Percentiles rank a stretch among this genome's conserved stretches.
Conservation (phyloP, 768 basidiomycete species). For the Lactarius hatsudake region DNA sequence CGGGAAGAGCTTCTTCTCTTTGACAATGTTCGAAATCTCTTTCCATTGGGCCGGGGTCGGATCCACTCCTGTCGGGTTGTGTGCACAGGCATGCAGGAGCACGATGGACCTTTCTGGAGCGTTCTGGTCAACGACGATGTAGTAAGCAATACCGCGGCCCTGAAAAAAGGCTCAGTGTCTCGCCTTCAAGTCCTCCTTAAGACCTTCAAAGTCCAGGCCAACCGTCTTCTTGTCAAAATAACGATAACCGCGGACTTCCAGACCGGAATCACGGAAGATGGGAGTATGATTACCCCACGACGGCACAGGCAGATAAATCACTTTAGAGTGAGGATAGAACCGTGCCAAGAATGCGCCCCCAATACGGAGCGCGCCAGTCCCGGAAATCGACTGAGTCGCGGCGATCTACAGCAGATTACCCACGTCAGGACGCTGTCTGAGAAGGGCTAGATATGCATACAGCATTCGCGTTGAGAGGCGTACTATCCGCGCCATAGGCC, state of each 20-base stretch:
- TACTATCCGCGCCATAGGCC: slow-evolving; percentile 84
- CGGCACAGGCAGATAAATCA: slow-evolving; percentile 87
- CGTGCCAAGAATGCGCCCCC: slow-evolving; percentile 89
- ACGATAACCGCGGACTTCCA: slow-evolving; percentile 88
- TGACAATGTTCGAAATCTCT: slow-evolving; percentile 81
- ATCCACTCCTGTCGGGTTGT: slow-evolving; percentile 99
- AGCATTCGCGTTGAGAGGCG: slow-evolving; percentile 64
- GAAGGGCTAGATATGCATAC: slow-evolving; percentile 43
- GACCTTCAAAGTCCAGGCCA: slow-evolving; percentile 87
- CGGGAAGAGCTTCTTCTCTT: slow-evolving; percentile 89
- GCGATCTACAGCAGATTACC: slow-evolving; percentile 53
- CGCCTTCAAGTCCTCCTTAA: slow-evolving; percentile 85
- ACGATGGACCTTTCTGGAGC: slow-evolving; percentile 75
- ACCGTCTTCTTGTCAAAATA: slow-evolving; percentile 94
- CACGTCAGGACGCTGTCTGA: background rate
- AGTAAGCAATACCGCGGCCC: slow-evolving; percentile 2
- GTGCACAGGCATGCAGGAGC: slow-evolving; percentile 93
- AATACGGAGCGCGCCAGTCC: slow-evolving; percentile 95
- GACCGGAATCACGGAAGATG: slow-evolving; percentile 89
- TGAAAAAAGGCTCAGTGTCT: slow-evolving; percentile 28
- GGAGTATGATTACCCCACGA: slow-evolving; percentile 98
- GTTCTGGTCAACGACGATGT: slow-evolving; percentile 4
- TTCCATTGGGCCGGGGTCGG: slow-evolving; percentile 92
- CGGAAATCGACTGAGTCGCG: slow-evolving; percentile 92
- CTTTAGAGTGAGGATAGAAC: slow-evolving; percentile 82